These are phyloP conservation scores for Crotalaria pallida DNA, from an alignment of 306 rosid genomes.

Conservation along the genomic window DNA sequence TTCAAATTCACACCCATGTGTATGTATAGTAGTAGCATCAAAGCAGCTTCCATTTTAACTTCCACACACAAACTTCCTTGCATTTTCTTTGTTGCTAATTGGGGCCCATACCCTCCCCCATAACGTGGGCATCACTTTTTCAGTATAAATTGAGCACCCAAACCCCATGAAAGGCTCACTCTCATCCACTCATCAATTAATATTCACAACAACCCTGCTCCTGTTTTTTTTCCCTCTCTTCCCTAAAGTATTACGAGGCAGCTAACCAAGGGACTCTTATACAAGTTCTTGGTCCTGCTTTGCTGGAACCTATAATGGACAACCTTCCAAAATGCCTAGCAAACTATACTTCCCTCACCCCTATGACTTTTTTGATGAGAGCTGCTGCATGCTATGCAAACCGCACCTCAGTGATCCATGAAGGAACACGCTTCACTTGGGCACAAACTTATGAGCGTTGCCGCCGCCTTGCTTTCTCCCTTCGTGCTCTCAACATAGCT, in stretches of 20 bases:
- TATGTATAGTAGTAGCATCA: not conserved
- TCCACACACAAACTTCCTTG: conserved; percentile 25
- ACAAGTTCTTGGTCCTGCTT: not conserved
- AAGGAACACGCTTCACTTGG: conserved; percentile 73
- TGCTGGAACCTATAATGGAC: conserved; percentile 30
- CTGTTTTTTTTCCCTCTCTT: not conserved
- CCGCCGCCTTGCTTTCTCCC: conserved; percentile 76
- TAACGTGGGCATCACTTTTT: not conserved
- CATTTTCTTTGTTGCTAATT: not conserved
- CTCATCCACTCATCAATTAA: not conserved
- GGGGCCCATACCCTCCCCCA: not conserved
- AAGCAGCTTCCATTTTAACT: conserved; percentile 3
- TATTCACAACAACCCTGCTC: not conserved
- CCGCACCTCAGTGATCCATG: conserved; percentile 55
- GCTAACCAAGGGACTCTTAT: not conserved
- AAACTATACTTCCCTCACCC: conserved; percentile 58
- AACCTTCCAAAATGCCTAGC: conserved; percentile 57
- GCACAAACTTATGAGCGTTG: conserved; percentile 69
- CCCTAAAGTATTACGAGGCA: not conserved
- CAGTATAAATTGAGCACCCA: conserved; percentile 1
- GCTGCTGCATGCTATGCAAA: conserved; percentile 59
- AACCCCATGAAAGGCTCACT: not conserved
- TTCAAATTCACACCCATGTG: not conserved
- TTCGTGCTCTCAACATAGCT: conserved; percentile 50
- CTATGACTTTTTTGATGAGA: conserved; percentile 60